These are phyloP conservation scores for Melocanna baccifera DNA, from an alignment of 176 grass and related monocot species.

Conservation along the genomic window DNA sequence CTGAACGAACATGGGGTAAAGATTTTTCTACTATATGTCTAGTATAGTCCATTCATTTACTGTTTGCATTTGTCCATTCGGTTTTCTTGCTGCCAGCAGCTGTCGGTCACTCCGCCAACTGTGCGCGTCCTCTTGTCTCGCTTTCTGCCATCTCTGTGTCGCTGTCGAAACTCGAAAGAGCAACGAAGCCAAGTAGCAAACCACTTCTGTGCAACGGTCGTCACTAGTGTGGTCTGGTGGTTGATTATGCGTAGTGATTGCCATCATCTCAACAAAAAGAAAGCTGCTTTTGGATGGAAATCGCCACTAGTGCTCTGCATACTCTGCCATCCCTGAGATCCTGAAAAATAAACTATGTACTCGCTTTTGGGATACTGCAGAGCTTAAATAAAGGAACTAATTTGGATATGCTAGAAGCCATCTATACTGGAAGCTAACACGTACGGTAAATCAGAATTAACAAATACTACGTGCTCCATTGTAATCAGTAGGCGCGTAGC, in stretches of 20 bases:
- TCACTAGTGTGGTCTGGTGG: not conserved
- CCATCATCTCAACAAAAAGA: constrained; percentile 1
- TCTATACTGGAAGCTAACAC: not conserved
- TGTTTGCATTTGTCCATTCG: no score
- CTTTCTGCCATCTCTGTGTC: not conserved
- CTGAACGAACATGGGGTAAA: no score
- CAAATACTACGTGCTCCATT: not conserved
- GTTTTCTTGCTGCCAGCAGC: not conserved
- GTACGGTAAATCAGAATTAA: not conserved
- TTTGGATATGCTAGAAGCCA: not conserved
- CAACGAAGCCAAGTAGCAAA: not conserved
- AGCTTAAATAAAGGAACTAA: not conserved
- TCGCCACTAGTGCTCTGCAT: not conserved
- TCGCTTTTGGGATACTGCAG: not conserved
- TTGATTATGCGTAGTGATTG: not conserved
- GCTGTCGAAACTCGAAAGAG: not conserved
- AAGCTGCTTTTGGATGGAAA: not conserved
- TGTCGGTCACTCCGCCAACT: not conserved
- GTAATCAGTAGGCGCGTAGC: not conserved
- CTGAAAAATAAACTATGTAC: not conserved
- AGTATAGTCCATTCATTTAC: no score
- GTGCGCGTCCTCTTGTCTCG: not conserved
- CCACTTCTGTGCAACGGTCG: not conserved
- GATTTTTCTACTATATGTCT: no score
- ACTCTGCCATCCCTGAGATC: not conserved